Base-by-base conservation (phyloP, 163 green algal species). In the Chlorella variabilis region DNA sequence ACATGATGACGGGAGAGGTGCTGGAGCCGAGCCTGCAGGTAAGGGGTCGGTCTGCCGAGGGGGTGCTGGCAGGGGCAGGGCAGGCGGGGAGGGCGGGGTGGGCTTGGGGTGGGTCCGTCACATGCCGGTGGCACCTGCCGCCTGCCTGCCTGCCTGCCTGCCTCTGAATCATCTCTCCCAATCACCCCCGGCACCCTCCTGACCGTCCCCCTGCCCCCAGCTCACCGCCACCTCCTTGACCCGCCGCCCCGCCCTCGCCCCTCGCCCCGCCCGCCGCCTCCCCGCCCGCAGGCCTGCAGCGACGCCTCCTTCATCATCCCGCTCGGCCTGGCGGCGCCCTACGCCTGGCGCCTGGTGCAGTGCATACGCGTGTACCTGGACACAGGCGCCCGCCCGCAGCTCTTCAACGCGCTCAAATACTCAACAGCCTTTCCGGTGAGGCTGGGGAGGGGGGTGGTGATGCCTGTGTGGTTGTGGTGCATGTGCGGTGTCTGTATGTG, bases 361-460 rank as follows among this genome's bases (percentile, higher is more conserved):
- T 99, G 96, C 90, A 56, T 99, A 6, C 90, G 91, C 0, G 92
- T 97, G 18, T 92, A 94, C 78, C 58, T 70, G n/a, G 81, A 92
- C 74, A 94, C 90, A 15, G 90, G 91, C 42, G 76, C 69, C 36
- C 89, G 85, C 29, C 68, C 73, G 25, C 91, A 97, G 78, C 77
- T 96, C 2, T 90, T 90, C 67, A 98, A 98, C 89, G 96, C 96
- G 0, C 36, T 97, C 63, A 99, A 99, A 88, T 99, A 99, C 84
- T 86, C 85, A 9, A 97, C 94, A 21, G 92, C 96, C 25, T 93
- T 99, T 58, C 96, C 96, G 1, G 95, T 98, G 33, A 92, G n/a
- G n/a, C n/a, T n/a, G n/a, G n/a, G n/a, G n/a, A n/a, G n/a, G n/a
- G n/a, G n/a, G n/a, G n/a, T n/a, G n/a, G n/a, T n/a, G n/a, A n/a